phyloP scores from a whole-genome alignment of 495 filamentous ascomycete genomes.

The Neurospora sp. region DNA sequence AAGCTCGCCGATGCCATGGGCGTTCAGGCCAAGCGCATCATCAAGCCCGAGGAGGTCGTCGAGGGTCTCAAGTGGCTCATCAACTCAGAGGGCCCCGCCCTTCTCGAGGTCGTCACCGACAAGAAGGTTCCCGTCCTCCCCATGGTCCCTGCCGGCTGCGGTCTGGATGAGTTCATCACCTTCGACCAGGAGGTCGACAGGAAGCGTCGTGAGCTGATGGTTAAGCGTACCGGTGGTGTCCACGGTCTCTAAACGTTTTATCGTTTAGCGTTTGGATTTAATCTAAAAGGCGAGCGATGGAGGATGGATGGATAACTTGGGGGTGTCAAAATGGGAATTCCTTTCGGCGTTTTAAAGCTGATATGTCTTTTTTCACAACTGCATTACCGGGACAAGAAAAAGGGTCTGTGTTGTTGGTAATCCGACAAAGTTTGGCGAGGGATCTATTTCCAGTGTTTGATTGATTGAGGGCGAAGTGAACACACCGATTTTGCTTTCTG shows the following conservation, averaged over 20 bases:
- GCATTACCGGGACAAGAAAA: conserved; percentile 13
- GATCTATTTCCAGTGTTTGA: conserved; percentile 4
- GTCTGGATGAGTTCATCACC: conserved; percentile 84
- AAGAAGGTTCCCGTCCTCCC: conserved; percentile 98
- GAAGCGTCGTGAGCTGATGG: conserved; percentile 61
- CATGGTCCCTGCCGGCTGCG: conserved; percentile 85
- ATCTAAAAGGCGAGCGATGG: not conserved
- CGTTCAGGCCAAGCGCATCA: conserved; percentile 53
- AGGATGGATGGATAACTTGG: not conserved
- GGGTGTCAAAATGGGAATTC: conserved; percentile 4
- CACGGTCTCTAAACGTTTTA: conserved; percentile 25
- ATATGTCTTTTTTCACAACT: not conserved
- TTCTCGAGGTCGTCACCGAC: conserved; percentile 53
- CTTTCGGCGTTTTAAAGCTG: not conserved
- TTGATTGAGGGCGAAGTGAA: not conserved
- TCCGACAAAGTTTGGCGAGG: conserved; percentile 4
- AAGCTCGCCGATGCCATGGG: conserved; percentile 80
- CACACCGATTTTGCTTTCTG: not conserved
- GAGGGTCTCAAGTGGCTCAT: conserved; percentile 83
- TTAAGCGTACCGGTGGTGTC: conserved; percentile 50
- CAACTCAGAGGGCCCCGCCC: conserved; percentile 64
- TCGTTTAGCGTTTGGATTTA: not conserved
- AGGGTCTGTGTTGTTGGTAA: not conserved
- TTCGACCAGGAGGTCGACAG: conserved; percentile 68
- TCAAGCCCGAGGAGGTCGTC: conserved; percentile 59